phyloP scores from a whole-genome alignment of 2,329 filamentous ascomycete genomes.

The Fonsecaea pugnacius region DNA sequence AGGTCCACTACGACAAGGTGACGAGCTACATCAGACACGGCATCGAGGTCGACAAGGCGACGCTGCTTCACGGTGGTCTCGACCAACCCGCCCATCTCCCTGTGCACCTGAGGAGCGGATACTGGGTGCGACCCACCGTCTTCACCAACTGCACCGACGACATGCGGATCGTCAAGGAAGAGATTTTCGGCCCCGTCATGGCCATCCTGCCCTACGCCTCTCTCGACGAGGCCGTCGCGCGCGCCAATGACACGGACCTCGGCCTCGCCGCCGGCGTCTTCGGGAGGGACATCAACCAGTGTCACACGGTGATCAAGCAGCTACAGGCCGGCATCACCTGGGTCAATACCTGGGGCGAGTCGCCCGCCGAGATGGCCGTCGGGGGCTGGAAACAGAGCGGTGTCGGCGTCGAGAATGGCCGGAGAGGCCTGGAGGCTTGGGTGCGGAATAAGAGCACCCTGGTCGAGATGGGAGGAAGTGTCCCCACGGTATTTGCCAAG shows the following conservation, averaged over 20 bases:
- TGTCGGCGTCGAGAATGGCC: slow-evolving; percentile 83
- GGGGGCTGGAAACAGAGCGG: slow-evolving; percentile 93
- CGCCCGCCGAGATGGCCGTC: slow-evolving; percentile 87
- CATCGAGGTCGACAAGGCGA: slow-evolving; percentile 72
- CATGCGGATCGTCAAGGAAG: slow-evolving; percentile 79
- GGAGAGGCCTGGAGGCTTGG: slow-evolving; percentile 78
- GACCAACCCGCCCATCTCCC: slow-evolving; percentile 61
- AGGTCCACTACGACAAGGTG: slow-evolving; percentile 76
- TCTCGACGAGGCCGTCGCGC: slow-evolving; percentile 69
- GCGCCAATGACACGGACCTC: slow-evolving; percentile 77
- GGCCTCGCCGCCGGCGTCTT: slow-evolving; percentile 86
- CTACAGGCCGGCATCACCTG: slow-evolving; percentile 86
- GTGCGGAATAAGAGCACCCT: slow-evolving; percentile 85
- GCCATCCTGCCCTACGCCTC: slow-evolving; percentile 74
- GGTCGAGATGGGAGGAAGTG: slow-evolving; percentile 75
- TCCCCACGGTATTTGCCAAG: slow-evolving; percentile 75
- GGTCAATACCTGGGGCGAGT: slow-evolving; percentile 94
- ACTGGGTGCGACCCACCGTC: slow-evolving; percentile 81
- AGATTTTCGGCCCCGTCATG: slow-evolving; percentile 90
- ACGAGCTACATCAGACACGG: slow-evolving; percentile 76
- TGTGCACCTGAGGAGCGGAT: slow-evolving; percentile 63
- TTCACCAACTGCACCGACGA: slow-evolving; percentile 83
- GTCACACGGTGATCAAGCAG: slow-evolving; percentile 71
- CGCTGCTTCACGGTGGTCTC: slow-evolving; percentile 71
- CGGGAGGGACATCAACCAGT: slow-evolving; percentile 72